Evolutionary conservation across 2,329 filamentous ascomycete species (phyloP).

Genomic region (Talaromyces atroroseus): DNA sequence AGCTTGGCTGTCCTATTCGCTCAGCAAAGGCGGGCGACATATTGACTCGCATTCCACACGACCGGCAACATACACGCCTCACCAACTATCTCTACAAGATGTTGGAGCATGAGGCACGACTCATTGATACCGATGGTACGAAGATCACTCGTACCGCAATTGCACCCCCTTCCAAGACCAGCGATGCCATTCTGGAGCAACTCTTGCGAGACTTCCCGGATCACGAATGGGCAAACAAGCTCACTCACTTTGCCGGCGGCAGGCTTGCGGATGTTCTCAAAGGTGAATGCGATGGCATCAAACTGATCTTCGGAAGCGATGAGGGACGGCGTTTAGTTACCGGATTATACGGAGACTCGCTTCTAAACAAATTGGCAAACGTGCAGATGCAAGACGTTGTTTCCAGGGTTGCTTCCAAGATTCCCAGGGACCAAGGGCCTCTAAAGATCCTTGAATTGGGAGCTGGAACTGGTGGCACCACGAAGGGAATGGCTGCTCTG

Average conservation of each 20-base stretch:
- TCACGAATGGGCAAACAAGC: constrained; percentile 27
- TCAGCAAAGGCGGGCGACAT: constrained; percentile 18
- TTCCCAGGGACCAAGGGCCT: constrained; percentile 3
- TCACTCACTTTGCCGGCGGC: constrained; percentile 29
- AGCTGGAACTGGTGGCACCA: constrained; percentile 43
- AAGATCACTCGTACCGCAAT: constrained; percentile 24
- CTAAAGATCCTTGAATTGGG: constrained; percentile 43
- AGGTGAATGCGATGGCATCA: constrained; percentile 32
- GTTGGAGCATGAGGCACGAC: constrained; percentile 23
- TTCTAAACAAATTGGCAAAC: constrained; percentile 19
- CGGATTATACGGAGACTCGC: constrained; percentile 32
- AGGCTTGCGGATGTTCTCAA: constrained; percentile 36
- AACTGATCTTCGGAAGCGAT: constrained; percentile 35
- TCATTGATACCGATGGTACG: constrained; percentile 23
- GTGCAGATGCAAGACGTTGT: constrained; percentile 21
- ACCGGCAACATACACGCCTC: constrained; percentile 21
- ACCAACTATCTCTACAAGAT: constrained; percentile 27
- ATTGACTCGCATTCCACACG: constrained; percentile 19
- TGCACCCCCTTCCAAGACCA: constrained; percentile 16
- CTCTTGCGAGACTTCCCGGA: constrained; percentile 27
- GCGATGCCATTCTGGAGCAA: constrained; percentile 19
- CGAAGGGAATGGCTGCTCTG: constrained; percentile 28
- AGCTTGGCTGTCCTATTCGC: constrained; percentile 23
- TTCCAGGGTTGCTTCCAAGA: constrained; percentile 2
- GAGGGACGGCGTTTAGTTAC: constrained; percentile 25